These are phyloP conservation scores for Diaporthe helianthi DNA, from an alignment of 2,329 filamentous ascomycete genomes.

Conservation along the genomic window DNA sequence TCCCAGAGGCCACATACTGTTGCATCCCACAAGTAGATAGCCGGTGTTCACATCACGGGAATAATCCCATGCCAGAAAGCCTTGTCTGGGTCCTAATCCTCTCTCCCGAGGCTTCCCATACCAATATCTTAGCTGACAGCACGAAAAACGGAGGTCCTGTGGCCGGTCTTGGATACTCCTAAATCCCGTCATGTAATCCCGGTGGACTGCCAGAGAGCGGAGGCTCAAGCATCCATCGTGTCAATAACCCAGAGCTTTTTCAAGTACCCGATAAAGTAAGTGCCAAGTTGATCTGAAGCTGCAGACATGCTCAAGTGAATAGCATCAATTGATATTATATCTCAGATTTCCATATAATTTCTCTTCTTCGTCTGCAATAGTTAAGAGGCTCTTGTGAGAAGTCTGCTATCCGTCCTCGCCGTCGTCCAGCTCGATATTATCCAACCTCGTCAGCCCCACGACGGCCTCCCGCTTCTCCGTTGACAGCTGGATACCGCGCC, in stretches of 20 bases:
- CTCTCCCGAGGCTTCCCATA: background rate
- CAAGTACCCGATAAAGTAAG: background rate
- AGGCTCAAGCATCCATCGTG: background rate
- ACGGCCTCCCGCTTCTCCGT: conserved; percentile 7
- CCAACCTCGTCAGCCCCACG: background rate
- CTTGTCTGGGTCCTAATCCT: no score
- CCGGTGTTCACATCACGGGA: background rate
- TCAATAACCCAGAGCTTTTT: background rate
- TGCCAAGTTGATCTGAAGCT: background rate
- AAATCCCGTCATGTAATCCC: background rate
- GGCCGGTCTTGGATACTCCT: background rate
- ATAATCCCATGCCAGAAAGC: no score
- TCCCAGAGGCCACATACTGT: background rate
- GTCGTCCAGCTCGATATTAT: background rate
- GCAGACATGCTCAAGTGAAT: no score
- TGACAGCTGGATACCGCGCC: background rate
- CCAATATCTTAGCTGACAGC: background rate
- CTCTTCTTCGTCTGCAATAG: background rate
- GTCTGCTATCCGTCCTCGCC: background rate
- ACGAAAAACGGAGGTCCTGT: background rate
- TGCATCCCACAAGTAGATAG: background rate
- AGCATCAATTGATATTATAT: no score
- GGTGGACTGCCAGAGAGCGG: background rate
- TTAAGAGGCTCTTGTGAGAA: background rate
- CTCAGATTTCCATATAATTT: background rate